phyloP scores from a whole-genome alignment of 208 protist genomes.

The Wallacemonas sp. region DNA sequence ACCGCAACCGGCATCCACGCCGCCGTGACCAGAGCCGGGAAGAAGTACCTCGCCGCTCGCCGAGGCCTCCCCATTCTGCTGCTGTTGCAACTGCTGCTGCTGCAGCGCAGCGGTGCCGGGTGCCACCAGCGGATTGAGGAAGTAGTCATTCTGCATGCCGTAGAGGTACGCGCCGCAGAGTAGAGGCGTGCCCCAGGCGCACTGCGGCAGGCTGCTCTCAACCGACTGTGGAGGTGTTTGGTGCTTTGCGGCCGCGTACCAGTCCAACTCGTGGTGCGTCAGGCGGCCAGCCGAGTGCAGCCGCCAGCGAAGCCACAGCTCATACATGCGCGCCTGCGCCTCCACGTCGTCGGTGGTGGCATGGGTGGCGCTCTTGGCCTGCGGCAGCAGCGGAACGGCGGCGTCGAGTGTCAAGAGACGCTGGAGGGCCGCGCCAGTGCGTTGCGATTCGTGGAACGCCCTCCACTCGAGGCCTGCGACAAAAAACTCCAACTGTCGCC shows the following conservation, averaged over 20 bases:
- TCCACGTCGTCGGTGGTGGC: neutral
- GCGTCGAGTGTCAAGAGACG: constrained; percentile 70
- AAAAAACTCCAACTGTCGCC: constrained; percentile 50
- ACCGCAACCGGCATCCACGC: no score
- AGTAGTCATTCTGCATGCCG: constrained; percentile 73
- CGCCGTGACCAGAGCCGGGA: no score
- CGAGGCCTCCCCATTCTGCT: no score
- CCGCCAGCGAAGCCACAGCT: constrained; percentile 48
- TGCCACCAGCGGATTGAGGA: constrained; percentile 38
- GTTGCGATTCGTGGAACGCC: constrained; percentile 64
- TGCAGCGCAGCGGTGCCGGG: constrained; percentile 13
- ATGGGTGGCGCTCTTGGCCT: neutral
- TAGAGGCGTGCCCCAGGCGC: constrained; percentile 65
- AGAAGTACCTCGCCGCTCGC: no score
- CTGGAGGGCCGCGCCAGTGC: constrained; percentile 63
- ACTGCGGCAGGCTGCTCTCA: constrained; percentile 7
- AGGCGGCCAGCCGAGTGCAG: constrained; percentile 16
- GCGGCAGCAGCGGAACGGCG: constrained; percentile 60
- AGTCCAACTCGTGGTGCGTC: neutral
- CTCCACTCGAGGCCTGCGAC: constrained; percentile 74
- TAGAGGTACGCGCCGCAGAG: constrained; percentile 61
- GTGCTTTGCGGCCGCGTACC: neutral
- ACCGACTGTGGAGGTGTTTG: constrained; percentile 16
- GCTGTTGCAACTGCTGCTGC: constrained; percentile 16
- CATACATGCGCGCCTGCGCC: constrained; percentile 28